These are phyloP conservation scores for Schizophyllum amplum DNA, from an alignment of 1,284 basidiomycete species.

Conservation along the genomic window DNA sequence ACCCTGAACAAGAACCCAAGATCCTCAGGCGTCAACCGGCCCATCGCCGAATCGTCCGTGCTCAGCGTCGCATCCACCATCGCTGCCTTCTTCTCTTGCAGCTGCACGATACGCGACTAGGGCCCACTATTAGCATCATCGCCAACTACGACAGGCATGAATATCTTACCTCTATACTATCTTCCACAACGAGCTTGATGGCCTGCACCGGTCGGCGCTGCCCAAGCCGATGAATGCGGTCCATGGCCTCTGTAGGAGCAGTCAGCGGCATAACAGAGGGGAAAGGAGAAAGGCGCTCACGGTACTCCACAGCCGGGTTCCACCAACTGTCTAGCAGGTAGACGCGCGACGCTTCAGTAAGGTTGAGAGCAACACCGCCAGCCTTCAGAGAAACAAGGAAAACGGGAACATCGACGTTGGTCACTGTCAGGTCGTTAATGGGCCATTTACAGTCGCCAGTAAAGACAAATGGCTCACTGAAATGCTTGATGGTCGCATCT, in stretches of 20 bases:
- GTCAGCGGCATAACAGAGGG: slow-evolving; percentile 7
- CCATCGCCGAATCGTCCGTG: slow-evolving; percentile 80
- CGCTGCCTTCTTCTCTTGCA: slow-evolving; percentile 91
- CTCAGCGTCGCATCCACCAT: slow-evolving; percentile 80
- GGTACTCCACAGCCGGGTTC: slow-evolving; percentile 50
- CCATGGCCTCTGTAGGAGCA: slow-evolving; percentile 79
- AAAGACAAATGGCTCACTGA: slow-evolving; percentile 50
- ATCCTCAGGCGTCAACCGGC: slow-evolving; percentile 83
- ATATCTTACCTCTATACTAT: slow-evolving; percentile 86
- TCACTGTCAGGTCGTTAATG: slow-evolving; percentile 46
- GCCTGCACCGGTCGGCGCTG: slow-evolving; percentile 91
- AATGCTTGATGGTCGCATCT: slow-evolving; percentile 91
- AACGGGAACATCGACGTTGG: slow-evolving; percentile 90
- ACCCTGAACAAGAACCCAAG: slow-evolving; percentile 34
- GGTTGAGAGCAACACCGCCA: slow-evolving; percentile 89
- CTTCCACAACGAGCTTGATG: slow-evolving; percentile 91
- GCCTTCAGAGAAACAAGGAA: slow-evolving; percentile 96
- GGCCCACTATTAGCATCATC: background rate
- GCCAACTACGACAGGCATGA: background rate
- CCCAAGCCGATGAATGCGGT: slow-evolving; percentile 87
- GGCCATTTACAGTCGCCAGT: background rate
- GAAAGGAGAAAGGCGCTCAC: slow-evolving; percentile 38
- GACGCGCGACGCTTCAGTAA: slow-evolving; percentile 91
- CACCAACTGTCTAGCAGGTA: slow-evolving; percentile 69
- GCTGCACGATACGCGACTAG: slow-evolving; percentile 29